Evolutionary conservation across 192 early-diverging fungal genomes (phyloP).

Genomic region (Gonapodya prolifera): DNA sequence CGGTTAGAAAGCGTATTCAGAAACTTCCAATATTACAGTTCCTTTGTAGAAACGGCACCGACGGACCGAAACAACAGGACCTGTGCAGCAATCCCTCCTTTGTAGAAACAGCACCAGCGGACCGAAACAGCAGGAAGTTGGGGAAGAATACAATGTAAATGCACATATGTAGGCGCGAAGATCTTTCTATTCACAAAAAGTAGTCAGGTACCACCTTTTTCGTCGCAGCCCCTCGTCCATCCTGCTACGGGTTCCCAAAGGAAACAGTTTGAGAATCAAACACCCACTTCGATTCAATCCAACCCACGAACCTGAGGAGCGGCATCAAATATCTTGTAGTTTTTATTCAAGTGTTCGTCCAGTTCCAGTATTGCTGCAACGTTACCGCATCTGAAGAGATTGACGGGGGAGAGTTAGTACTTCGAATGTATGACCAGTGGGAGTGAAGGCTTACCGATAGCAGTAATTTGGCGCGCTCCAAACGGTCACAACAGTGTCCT

Average conservation of each 20-base stretch:
- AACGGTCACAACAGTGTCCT: conserved; percentile 88
- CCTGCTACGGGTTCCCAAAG: conserved; percentile 24
- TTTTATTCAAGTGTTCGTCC: conserved; percentile 73
- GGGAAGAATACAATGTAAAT: too few species aligned
- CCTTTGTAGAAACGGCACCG: too few species aligned
- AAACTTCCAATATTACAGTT: too few species aligned
- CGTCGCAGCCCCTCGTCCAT: conserved; percentile 61
- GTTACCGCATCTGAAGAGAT: conserved; percentile 68
- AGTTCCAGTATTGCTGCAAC: conserved; percentile 96
- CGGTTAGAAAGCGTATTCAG: too few species aligned
- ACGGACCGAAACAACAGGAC: too few species aligned
- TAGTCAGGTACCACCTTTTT: conserved; percentile 89
- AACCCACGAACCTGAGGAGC: conserved; percentile 58
- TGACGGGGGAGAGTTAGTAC: too few species aligned
- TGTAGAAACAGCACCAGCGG: too few species aligned
- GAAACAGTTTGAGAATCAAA: conserved; percentile 11
- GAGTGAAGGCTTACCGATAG: conserved; percentile 62
- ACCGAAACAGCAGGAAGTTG: too few species aligned
- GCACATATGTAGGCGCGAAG: too few species aligned
- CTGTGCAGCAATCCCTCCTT: too few species aligned
- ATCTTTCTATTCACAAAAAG: conserved; percentile 77
- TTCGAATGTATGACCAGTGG: too few species aligned
- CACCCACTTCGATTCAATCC: conserved; percentile 1
- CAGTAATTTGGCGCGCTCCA: conserved; percentile 99
- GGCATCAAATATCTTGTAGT: conserved; percentile 89